Conservation (phyloP, 2,329 filamentous ascomycete genomes). For the Sporothrix phasma region DNA sequence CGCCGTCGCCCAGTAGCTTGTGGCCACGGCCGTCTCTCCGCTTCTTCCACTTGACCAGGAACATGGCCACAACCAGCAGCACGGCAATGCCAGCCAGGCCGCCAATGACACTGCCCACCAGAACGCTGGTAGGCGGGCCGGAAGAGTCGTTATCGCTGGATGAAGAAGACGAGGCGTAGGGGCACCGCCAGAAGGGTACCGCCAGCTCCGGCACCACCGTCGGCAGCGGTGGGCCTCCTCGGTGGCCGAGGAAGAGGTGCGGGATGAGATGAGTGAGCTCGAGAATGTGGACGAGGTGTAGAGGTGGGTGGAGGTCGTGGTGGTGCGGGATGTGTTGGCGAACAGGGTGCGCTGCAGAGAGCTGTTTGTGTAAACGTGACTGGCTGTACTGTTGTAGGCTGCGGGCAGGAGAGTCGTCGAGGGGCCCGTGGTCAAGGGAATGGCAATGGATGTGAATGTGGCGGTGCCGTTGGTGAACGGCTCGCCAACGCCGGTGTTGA, state of each 20-base stretch:
- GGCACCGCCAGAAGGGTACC: conserved; percentile 21
- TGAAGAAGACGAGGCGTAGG: conserved; percentile 21
- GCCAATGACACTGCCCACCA: conserved; percentile 49
- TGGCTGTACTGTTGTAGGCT: neutral
- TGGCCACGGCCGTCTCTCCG: conserved; percentile 29
- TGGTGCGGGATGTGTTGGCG: conserved; percentile 22
- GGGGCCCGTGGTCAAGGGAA: conserved; percentile 11
- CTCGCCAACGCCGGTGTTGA: neutral
- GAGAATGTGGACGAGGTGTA: conserved; percentile 14
- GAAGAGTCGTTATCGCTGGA: conserved; percentile 19
- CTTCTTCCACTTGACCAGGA: conserved; percentile 45
- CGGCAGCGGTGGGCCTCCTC: conserved; percentile 13
- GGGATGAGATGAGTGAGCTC: conserved; percentile 10
- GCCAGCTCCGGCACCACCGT: conserved; percentile 19
- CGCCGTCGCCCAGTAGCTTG: conserved; percentile 34
- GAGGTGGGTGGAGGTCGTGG: conserved; percentile 13
- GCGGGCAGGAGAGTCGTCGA: neutral
- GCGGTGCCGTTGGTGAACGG: conserved; percentile 7
- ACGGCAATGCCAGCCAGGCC: conserved; percentile 49
- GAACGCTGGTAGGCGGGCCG: conserved; percentile 25
- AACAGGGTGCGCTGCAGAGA: conserved; percentile 19
- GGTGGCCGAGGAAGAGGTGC: conserved; percentile 13
- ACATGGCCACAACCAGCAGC: conserved; percentile 43
- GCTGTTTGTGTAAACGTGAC: conserved; percentile 9
- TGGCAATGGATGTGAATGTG: neutral